Conservation (phyloP, 2,329 filamentous ascomycete species). For the Paracoccidioides brasiliensis region DNA sequence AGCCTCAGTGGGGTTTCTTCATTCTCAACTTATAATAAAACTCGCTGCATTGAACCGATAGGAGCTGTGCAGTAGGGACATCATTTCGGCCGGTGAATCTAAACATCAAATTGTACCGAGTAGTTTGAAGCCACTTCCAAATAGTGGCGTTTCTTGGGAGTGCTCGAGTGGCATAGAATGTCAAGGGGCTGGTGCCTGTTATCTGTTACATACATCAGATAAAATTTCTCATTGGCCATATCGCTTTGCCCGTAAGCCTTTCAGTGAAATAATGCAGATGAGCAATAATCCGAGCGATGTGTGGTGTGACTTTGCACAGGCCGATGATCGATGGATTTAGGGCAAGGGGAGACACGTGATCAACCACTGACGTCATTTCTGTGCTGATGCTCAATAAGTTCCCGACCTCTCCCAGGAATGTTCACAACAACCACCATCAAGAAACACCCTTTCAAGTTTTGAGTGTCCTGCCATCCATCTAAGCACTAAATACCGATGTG, state of each 20-base stretch:
- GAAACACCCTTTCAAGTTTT: background rate
- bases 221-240: background rate
- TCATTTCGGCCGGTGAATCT: no score
- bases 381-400: background rate
- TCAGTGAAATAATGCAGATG: background rate
- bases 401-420: background rate
- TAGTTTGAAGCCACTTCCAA: background rate
- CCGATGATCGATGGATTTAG: no score
- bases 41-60: background rate
- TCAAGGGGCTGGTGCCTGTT: background rate
- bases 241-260: background rate
- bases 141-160: background rate
- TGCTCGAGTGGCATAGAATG: no score
- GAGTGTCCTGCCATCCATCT: background rate
- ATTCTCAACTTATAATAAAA: background rate
- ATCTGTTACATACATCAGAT: background rate
- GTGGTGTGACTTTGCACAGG: no score
- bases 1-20: background rate
- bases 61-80: no score
- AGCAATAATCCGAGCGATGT: background rate
- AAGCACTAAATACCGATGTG: background rate
- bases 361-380: background rate
- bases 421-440: background rate
- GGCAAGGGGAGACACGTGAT: no score
- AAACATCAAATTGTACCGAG: no score